Evolutionary conservation across 352 stramenopile genomes (phyloP).

Genomic region (Pythium apleroticum): DNA sequence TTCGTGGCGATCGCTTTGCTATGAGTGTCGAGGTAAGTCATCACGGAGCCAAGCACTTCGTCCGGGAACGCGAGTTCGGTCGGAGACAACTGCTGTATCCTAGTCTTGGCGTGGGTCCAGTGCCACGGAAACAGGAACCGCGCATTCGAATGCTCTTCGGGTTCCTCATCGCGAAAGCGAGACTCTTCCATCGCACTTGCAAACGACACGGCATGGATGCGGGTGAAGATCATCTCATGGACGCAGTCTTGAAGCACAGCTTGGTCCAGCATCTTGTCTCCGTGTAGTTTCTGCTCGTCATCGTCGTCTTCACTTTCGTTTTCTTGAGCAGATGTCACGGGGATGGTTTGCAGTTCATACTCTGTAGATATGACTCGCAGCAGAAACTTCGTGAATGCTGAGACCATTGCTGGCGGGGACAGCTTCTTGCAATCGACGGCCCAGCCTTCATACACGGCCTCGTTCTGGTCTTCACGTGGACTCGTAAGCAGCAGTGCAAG

Average conservation of each 20-base stretch:
- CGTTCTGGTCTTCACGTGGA: neutral
- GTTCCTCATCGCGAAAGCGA: conserved; percentile 9
- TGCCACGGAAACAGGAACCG: conserved; percentile 28
- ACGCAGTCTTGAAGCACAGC: conserved; percentile 22
- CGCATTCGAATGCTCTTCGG: neutral
- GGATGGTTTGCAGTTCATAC: conserved; percentile 18
- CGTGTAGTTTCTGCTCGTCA: neutral
- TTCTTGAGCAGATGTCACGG: conserved; percentile 3
- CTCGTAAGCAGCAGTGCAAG: conserved; percentile 4
- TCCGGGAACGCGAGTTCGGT: conserved; percentile 29
- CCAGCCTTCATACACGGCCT: neutral
- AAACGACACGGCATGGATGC: conserved; percentile 13
- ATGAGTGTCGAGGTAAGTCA: conserved; percentile 2
- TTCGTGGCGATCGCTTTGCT: neutral
- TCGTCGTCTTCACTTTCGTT: neutral
- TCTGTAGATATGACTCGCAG: conserved; percentile 22
- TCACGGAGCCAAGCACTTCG: conserved; percentile 11
- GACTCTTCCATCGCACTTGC: conserved; percentile 23
- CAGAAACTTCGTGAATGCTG: conserved; percentile 27
- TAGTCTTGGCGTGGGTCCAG: conserved; percentile 31
- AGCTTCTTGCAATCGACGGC: conserved; percentile 19
- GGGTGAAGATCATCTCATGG: conserved; percentile 26
- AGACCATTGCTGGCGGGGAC: conserved; percentile 22
- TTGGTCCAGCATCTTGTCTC: conserved; percentile 15
- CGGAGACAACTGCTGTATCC: conserved; percentile 19